A percentile compares a stretch with the other conserved stretches of the same genome.
phyloP scores from a whole-genome alignment of 306 rosid species.

The Acacia melanoxylon region DNA sequence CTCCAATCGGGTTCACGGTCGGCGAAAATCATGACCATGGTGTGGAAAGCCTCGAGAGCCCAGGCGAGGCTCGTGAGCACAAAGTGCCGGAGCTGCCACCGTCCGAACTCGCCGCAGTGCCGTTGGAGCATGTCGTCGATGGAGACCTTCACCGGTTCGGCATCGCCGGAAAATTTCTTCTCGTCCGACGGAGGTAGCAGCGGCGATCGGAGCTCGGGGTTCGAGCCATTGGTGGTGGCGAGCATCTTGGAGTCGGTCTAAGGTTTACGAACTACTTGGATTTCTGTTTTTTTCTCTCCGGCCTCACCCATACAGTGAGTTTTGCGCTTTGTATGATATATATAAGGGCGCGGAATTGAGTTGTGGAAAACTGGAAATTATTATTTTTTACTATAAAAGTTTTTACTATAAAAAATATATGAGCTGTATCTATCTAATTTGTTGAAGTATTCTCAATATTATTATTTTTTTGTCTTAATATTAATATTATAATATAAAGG shows the following conservation, averaged over 20 bases:
- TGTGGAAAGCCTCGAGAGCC: constrained; percentile 90
- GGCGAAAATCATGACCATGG: constrained; percentile 94
- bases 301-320: neutral
- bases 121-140: constrained; percentile 75
- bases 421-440: neutral
- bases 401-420: too few relatives aligned
- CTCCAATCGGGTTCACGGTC: constrained; percentile 72
- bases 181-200: constrained; percentile 25
- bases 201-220: constrained; percentile 36
- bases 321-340: neutral
- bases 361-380: neutral
- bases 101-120: constrained; percentile 87
- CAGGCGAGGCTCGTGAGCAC: constrained; percentile 81
- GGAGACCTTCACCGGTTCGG: constrained; percentile 40
- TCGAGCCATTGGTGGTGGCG: neutral
- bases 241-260: constrained; percentile 14
- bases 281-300: neutral
- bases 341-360: neutral
- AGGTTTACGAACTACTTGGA: neutral
- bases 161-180: neutral
- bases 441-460: neutral
- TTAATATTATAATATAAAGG: too few relatives aligned
- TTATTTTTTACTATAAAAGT: too few relatives aligned
- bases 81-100: constrained; percentile 82
- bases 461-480: too few relatives aligned